Evolutionary conservation across 306 rosid genomes (phyloP).

Genomic region (Malus fusca): DNA sequence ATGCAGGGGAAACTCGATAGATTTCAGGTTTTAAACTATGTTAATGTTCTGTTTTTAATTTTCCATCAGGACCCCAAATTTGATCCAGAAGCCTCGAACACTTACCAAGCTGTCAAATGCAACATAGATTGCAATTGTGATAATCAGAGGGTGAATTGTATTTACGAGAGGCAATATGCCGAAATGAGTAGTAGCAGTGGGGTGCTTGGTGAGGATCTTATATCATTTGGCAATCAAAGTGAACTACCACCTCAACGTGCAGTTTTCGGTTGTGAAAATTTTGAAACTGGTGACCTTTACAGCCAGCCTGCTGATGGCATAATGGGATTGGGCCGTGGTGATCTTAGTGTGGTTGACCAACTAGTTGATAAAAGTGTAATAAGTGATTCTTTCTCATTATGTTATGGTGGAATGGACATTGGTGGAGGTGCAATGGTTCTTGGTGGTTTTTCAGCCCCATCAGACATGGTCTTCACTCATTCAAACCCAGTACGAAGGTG

Average conservation of each 20-base stretch:
- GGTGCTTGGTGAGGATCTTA: conserved; percentile 75
- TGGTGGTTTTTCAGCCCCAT: conserved; percentile 72
- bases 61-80: conserved; percentile 70
- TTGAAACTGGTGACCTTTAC: conserved; percentile 83
- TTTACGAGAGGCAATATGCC: conserved; percentile 87
- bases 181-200: conserved; percentile 92
- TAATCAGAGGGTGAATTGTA: conserved; percentile 45
- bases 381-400: conserved; percentile 80
- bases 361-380: conserved; percentile 71
- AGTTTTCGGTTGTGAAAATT: conserved; percentile 84
- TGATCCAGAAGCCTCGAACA: conserved; percentile 63
- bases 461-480: conserved; percentile 60
- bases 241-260: conserved; percentile 69
- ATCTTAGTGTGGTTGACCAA: conserved; percentile 81
- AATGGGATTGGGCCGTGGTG: conserved; percentile 94
- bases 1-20: not conserved
- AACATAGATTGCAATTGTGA: conserved; percentile 70
- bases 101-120: conserved; percentile 75
- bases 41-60: conserved; percentile 13
- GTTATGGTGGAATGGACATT: conserved; percentile 97
- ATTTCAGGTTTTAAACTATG: not conserved
- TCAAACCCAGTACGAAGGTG: conserved; percentile 86
- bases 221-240: conserved; percentile 77
- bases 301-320: conserved; percentile 94
- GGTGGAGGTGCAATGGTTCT: conserved; percentile 99